phyloP scores from a whole-genome alignment of 352 stramenopile species.

The Phytophthora hibernalis region DNA sequence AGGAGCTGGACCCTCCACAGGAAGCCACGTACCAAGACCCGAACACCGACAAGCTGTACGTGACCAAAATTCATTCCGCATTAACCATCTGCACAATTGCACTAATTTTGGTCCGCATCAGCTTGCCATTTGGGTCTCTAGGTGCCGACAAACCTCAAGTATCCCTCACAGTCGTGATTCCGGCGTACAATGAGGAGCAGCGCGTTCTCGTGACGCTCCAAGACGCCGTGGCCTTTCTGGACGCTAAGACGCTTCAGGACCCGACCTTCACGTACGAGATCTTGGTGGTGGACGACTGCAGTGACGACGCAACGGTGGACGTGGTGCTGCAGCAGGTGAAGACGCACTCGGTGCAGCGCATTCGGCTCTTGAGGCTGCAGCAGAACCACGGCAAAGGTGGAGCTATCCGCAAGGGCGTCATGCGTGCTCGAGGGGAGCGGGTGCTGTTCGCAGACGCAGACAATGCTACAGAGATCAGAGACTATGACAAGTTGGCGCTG shows the following conservation, averaged over 20 bases:
- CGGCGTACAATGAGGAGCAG: constrained; percentile 95
- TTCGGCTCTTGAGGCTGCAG: constrained; percentile 83
- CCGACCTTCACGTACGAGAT: constrained; percentile 82
- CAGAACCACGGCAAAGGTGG: constrained; percentile 94
- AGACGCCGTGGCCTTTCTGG: constrained; percentile 89
- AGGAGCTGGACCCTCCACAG: constrained; percentile 55
- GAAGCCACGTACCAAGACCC: constrained; percentile 72
- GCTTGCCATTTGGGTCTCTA: constrained; percentile 64
- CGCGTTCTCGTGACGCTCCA: constrained; percentile 93
- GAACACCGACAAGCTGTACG: constrained; percentile 49
- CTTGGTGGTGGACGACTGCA: constrained; percentile 94
- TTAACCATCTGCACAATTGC: no score
- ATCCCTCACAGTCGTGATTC: constrained; percentile 92
- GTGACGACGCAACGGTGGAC: constrained; percentile 80
- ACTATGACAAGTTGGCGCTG: constrained; percentile 83
- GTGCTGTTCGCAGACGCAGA: constrained; percentile 94
- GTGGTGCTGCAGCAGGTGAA: constrained; percentile 69
- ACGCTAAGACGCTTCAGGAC: constrained; percentile 60
- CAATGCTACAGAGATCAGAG: constrained; percentile 92
- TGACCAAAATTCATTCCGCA: constrained; percentile 8
- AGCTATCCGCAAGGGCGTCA: constrained; percentile 89
- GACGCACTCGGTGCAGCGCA: constrained; percentile 47
- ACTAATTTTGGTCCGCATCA: constrained; percentile 16
- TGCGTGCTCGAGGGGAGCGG: constrained; percentile 79
- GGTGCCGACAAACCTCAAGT: constrained; percentile 57